Conservation (phyloP, 345 rosid genomes). For the Heritiera littoralis region DNA sequence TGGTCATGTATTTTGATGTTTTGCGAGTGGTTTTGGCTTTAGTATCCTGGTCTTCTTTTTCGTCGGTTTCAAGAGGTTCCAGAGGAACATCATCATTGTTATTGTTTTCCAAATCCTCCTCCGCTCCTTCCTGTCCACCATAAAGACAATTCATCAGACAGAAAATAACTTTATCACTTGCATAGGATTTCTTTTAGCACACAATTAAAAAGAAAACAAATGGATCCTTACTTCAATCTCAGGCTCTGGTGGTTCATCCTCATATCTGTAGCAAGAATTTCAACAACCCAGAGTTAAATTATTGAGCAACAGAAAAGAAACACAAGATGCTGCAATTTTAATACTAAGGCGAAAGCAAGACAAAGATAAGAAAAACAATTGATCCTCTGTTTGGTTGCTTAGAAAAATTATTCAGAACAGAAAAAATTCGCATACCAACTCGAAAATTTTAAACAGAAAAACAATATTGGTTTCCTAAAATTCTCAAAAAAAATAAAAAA, state of each 20-base stretch:
- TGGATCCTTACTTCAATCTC: constrained; percentile 64
- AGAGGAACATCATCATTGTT: constrained; percentile 57
- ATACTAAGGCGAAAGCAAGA: not conserved
- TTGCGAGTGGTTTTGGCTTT: constrained; percentile 49
- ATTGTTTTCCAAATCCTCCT: constrained; percentile 60
- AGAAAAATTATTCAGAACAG: not conserved
- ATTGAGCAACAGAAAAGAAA: not conserved
- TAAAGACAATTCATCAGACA: constrained; percentile 1
- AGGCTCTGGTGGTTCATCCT: constrained; percentile 87
- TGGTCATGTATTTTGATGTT: constrained; percentile 79
- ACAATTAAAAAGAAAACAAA: not conserved
- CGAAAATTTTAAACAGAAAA: not conserved
- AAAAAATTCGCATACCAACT: not conserved
- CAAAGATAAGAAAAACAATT: not conserved
- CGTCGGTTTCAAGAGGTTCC: constrained; percentile 69
- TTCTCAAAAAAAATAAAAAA: not conserved
- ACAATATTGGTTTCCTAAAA: not conserved
- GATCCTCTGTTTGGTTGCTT: not conserved
- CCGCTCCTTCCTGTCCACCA: constrained; percentile 68
- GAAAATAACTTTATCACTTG: not conserved
- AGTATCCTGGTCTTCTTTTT: constrained; percentile 46
- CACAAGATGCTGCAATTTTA: not conserved
- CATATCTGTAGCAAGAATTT: constrained; percentile 54
- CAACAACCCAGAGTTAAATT: constrained; percentile 12
- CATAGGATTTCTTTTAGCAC: not conserved